These are phyloP conservation scores for Posidonia australis DNA, from an alignment of 106 monocot genomes.

Conservation along the genomic window DNA sequence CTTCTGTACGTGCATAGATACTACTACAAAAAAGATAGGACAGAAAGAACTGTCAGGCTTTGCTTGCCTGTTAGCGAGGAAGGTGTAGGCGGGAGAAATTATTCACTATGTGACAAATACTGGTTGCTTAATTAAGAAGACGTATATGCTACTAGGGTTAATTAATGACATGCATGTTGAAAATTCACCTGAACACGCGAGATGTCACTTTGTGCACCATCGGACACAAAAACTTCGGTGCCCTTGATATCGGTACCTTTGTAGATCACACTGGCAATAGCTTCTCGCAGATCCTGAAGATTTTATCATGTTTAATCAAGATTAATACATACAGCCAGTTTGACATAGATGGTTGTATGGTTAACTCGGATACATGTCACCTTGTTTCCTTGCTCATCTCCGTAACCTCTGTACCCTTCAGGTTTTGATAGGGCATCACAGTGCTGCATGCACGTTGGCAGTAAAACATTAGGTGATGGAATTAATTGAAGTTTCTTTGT, in stretches of 20 bases:
- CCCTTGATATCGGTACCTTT: conserved; percentile 36
- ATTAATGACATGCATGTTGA: no score
- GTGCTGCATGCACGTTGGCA: conserved; percentile 23
- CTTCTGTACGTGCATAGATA: no score
- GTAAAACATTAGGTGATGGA: background rate
- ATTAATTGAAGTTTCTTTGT: no score
- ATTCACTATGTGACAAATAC: no score
- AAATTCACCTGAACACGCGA: conserved; percentile 55
- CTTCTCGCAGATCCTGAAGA: conserved; percentile 57
- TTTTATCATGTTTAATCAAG: no score
- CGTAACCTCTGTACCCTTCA: conserved; percentile 82
- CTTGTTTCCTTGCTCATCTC: conserved; percentile 80
- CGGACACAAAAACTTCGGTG: conserved; percentile 70
- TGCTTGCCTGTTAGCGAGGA: no score
- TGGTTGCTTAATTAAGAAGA: no score
- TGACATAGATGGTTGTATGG: background rate
- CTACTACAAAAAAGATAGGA: no score
- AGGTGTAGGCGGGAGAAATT: no score
- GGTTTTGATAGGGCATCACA: conserved; percentile 49
- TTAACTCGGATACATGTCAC: conserved; percentile 12
- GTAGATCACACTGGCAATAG: conserved; percentile 49
- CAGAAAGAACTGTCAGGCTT: no score
- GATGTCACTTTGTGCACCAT: conserved; percentile 84
- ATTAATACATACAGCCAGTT: no score
- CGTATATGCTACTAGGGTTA: no score